Conservation (phyloP, 2,329 filamentous ascomycete species). For the Dothistroma pini region DNA sequence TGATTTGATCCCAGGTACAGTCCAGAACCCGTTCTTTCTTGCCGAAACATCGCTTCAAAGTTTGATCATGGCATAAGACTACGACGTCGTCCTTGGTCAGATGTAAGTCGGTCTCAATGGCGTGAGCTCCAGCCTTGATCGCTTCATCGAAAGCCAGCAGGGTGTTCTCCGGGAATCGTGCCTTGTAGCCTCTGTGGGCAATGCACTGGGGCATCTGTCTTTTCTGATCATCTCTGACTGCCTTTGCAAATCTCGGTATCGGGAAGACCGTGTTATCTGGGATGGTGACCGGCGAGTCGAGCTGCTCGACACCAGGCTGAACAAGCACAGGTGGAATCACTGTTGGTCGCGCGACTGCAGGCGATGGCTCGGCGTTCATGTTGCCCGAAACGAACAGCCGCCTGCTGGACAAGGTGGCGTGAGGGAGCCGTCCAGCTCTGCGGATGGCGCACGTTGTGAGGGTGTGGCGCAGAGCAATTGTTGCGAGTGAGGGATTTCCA, state of each 20-base stretch:
- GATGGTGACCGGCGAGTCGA: slow-evolving; percentile 25
- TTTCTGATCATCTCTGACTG: slow-evolving; percentile 24
- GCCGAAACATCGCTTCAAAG: slow-evolving; percentile 78
- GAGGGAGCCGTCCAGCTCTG: background rate
- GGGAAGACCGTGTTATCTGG: slow-evolving; percentile 26
- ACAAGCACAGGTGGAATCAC: slow-evolving; percentile 29
- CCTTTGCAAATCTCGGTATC: slow-evolving; percentile 22
- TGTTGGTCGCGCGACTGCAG: slow-evolving; percentile 10
- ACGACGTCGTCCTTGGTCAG: slow-evolving; percentile 78
- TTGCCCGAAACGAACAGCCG: background rate
- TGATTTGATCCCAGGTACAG: slow-evolving; percentile 71
- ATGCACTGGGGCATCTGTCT: slow-evolving; percentile 63
- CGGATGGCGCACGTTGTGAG: background rate
- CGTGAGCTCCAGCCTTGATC: slow-evolving; percentile 69
- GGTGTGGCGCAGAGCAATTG: background rate
- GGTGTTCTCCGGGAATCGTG: slow-evolving; percentile 78
- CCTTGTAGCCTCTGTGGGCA: slow-evolving; percentile 75
- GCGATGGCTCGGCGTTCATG: slow-evolving; percentile 8
- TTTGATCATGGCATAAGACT: slow-evolving; percentile 67
- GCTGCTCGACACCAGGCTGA: slow-evolving; percentile 31
- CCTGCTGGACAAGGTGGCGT: slow-evolving; percentile 1
- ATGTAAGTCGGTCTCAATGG: slow-evolving; percentile 85
- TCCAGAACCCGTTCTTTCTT: slow-evolving; percentile 68
- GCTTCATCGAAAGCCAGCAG: slow-evolving; percentile 74
- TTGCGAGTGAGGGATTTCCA: background rate